phyloP scores from a whole-genome alignment of 2,329 filamentous ascomycete species.

The Knufia fluminis region DNA sequence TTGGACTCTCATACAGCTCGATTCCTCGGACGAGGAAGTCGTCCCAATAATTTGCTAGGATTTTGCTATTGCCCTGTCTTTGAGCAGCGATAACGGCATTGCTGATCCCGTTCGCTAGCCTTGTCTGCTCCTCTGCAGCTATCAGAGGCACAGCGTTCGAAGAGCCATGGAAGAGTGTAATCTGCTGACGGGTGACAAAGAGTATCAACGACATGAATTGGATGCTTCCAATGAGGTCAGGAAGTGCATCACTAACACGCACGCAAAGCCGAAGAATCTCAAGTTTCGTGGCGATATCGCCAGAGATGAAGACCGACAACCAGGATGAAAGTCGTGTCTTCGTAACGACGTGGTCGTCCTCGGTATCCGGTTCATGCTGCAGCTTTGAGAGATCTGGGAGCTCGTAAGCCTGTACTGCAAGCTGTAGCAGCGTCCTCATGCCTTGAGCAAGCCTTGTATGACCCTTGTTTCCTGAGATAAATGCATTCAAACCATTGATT shows the following conservation, averaged over 20 bases:
- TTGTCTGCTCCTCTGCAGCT: slow-evolving; percentile 68
- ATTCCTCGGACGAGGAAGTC: slow-evolving; percentile 80
- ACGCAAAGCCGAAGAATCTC: slow-evolving; percentile 84
- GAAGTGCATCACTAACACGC: slow-evolving; percentile 85
- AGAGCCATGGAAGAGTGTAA: slow-evolving; percentile 55
- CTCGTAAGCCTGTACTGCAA: slow-evolving; percentile 36
- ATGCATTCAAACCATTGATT: slow-evolving; percentile 68
- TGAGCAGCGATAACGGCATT: slow-evolving; percentile 71
- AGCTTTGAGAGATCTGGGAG: slow-evolving; percentile 23
- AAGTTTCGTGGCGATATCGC: slow-evolving; percentile 70
- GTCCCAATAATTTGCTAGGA: slow-evolving; percentile 90
- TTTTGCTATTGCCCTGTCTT: slow-evolving; percentile 59
- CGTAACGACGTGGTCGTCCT: not conserved
- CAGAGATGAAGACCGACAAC: slow-evolving; percentile 49
- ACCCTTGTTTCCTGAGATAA: slow-evolving; percentile 32
- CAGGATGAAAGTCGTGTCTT: slow-evolving; percentile 33
- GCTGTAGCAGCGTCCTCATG: slow-evolving; percentile 33
- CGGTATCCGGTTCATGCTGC: not conserved
- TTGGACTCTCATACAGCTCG: slow-evolving; percentile 55
- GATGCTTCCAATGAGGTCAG: slow-evolving; percentile 84
- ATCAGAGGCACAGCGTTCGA: slow-evolving; percentile 15
- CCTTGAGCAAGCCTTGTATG: slow-evolving; percentile 28
- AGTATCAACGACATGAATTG: slow-evolving; percentile 77
- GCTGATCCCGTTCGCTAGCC: slow-evolving; percentile 74
- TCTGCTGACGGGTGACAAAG: slow-evolving; percentile 64